These are phyloP conservation scores for Aspergillus arachidicola DNA, from an alignment of 2,329 filamentous ascomycete species.

Conservation along the genomic window DNA sequence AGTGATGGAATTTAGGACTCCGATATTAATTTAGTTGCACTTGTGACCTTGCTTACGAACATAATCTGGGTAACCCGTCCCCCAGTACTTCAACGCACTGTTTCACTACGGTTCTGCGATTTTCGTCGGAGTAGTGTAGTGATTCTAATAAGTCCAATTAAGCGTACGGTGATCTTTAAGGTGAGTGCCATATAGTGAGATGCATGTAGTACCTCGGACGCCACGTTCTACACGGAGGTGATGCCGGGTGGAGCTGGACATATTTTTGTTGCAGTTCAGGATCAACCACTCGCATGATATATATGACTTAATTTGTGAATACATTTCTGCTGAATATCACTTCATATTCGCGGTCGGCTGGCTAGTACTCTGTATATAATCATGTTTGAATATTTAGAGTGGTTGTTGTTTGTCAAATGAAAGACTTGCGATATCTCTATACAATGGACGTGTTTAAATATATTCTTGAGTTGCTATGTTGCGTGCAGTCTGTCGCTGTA, in stretches of 20 bases:
- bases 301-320: not conserved
- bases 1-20: no score
- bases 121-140: not conserved
- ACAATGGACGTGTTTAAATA: no score
- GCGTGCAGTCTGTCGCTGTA: no score
- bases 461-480: no score
- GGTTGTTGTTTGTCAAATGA: not conserved
- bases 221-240: not conserved
- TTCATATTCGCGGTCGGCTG: not conserved
- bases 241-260: not conserved
- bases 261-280: not conserved
- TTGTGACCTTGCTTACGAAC: not conserved
- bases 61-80: not conserved
- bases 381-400: not conserved
- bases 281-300: not conserved
- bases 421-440: no score
- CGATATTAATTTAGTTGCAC: not conserved
- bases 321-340: not conserved
- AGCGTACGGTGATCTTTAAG: not conserved
- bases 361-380: not conserved
- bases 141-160: not conserved
- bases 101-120: not conserved
- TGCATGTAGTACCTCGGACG: not conserved
- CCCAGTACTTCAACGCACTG: not conserved
- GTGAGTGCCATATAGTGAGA: not conserved